Evolutionary conservation across 192 early-diverging fungal species (phyloP).

Genomic region (Diversispora eburnea): DNA sequence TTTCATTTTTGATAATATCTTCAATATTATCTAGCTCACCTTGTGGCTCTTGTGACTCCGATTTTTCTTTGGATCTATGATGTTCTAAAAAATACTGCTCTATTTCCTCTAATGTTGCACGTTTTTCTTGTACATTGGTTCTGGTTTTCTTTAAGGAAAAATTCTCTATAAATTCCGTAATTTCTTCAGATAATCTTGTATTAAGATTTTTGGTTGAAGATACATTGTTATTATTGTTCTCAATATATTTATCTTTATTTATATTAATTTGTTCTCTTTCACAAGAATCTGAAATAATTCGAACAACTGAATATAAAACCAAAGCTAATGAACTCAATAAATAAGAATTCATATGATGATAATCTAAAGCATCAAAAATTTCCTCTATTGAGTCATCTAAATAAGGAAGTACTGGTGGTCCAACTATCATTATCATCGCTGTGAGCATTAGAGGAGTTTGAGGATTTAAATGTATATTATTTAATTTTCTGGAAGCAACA

Average conservation of each 20-base stretch:
- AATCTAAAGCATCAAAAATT: slow-evolving; percentile 54
- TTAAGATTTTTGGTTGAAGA: slow-evolving; percentile 26
- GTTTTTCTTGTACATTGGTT: not conserved
- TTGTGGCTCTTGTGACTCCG: slow-evolving; percentile 7
- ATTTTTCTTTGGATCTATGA: slow-evolving; percentile 31
- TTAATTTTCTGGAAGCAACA: slow-evolving; percentile 29
- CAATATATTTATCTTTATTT: not conserved
- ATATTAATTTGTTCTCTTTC: slow-evolving; percentile 18
- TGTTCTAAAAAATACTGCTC: slow-evolving; percentile 41
- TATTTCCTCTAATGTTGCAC: slow-evolving; percentile 39
- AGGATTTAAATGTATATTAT: slow-evolving; percentile 36
- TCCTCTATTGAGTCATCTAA: slow-evolving; percentile 53
- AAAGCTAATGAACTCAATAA: slow-evolving; percentile 39
- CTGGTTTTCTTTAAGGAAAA: not conserved
- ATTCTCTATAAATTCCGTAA: slow-evolving; percentile 22
- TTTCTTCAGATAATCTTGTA: slow-evolving; percentile 29
- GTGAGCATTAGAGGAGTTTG: slow-evolving; percentile 50
- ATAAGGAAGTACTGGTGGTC: slow-evolving; percentile 39
- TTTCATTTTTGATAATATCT: not conserved
- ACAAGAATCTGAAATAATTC: slow-evolving; percentile 11
- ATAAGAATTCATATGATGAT: slow-evolving; percentile 45
- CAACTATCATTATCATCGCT: slow-evolving; percentile 47
- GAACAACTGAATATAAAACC: slow-evolving; percentile 26
- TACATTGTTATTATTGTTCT: slow-evolving; percentile 17
- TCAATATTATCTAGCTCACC: not conserved